Conservation (phyloP, 2,329 filamentous ascomycete species). For the Trichophyton simii region DNA sequence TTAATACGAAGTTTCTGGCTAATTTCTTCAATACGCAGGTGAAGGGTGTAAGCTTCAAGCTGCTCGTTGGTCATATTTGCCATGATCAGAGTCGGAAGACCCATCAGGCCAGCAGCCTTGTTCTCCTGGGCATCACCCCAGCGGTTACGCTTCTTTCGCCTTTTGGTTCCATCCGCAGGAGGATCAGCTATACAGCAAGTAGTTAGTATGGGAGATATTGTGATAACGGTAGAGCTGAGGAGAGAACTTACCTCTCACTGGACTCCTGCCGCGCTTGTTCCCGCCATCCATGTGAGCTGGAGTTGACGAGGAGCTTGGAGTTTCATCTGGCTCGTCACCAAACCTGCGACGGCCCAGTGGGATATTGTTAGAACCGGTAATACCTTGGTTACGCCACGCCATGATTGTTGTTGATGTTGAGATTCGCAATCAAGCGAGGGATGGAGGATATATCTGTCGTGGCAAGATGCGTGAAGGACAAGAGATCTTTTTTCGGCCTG, state of each 20-base stretch:
- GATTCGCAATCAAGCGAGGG: not conserved
- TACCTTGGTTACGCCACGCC: slow-evolving; percentile 61
- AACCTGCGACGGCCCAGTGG: slow-evolving; percentile 77
- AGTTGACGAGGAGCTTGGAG: slow-evolving; percentile 32
- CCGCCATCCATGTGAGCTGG: slow-evolving; percentile 38
- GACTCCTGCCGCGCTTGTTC: slow-evolving; percentile 82
- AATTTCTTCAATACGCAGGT: slow-evolving; percentile 96
- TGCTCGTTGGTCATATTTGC: slow-evolving; percentile 98
- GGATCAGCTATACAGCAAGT: slow-evolving; percentile 28
- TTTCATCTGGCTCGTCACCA: slow-evolving; percentile 42
- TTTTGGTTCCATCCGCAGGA: slow-evolving; percentile 62
- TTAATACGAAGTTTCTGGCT: slow-evolving; percentile 98
- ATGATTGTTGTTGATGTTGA: slow-evolving; percentile 26
- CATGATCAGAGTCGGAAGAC: slow-evolving; percentile 87
- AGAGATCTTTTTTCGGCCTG: not conserved
- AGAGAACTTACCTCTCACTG: slow-evolving; percentile 56
- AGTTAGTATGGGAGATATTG: not conserved
- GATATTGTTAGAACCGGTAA: slow-evolving; percentile 97
- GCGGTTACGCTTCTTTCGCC: slow-evolving; percentile 95
- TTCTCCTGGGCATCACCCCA: slow-evolving; percentile 98
- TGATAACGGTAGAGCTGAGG: slow-evolving; percentile 11
- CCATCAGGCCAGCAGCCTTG: slow-evolving; percentile 96
- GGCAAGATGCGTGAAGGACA: not conserved
- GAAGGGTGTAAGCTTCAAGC: slow-evolving; percentile 90
- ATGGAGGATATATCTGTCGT: not conserved